Evolutionary conservation across 176 grass and related monocot species (phyloP).

Genomic region (Carex parvula): DNA sequence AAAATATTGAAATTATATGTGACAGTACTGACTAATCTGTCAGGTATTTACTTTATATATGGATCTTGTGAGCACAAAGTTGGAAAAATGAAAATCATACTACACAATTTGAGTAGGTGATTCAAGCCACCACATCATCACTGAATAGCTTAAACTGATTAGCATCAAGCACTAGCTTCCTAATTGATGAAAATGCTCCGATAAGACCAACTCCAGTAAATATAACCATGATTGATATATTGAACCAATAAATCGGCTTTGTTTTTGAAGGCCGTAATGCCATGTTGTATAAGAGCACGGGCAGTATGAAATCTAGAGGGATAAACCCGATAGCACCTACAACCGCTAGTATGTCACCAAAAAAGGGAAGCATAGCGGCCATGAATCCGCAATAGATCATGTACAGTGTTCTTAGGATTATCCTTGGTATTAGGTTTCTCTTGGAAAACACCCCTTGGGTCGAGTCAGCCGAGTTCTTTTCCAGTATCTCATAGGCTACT

Average conservation of each 20-base stretch:
- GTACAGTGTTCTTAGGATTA: slow-evolving; percentile 45
- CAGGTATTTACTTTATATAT: neutral
- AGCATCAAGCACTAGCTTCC: slow-evolving; percentile 75
- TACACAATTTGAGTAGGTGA: neutral
- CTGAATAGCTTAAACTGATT: slow-evolving; percentile 82
- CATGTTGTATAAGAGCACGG: slow-evolving; percentile 67
- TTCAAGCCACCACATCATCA: slow-evolving; percentile 65
- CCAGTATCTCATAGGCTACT: slow-evolving; percentile 89
- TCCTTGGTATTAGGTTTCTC: slow-evolving; percentile 41
- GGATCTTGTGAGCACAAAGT: neutral
- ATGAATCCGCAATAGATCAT: slow-evolving; percentile 42
- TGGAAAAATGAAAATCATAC: neutral
- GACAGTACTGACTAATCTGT: neutral
- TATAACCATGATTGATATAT: slow-evolving; percentile 61
- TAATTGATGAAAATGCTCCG: slow-evolving; percentile 63
- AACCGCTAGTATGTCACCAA: slow-evolving; percentile 42
- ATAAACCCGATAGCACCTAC: slow-evolving; percentile 53
- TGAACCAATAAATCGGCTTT: slow-evolving; percentile 43
- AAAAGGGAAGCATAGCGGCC: slow-evolving; percentile 57
- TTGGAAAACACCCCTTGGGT: slow-evolving; percentile 38
- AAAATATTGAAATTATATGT: neutral
- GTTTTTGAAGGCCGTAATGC: slow-evolving; percentile 40
- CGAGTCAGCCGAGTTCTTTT: slow-evolving; percentile 62
- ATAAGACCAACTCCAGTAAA: slow-evolving; percentile 73
- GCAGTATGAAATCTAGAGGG: slow-evolving; percentile 52